Base-by-base conservation (phyloP, 495 filamentous ascomycete genomes). In the Lentithecium fluviatile region DNA sequence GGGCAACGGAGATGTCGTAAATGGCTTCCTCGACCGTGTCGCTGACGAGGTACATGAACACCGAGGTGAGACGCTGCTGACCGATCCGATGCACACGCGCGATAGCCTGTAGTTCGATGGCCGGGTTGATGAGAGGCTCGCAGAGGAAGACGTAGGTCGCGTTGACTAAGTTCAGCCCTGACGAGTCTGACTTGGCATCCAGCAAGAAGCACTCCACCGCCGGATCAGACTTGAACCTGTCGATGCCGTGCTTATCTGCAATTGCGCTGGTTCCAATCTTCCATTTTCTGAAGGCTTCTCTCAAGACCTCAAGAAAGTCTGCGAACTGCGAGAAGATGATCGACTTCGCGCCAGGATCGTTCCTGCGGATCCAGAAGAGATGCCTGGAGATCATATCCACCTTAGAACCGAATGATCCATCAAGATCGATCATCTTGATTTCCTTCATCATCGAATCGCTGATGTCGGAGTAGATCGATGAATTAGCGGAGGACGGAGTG, bases 141-240 rank as follows among this genome's bases (percentile, higher is more conserved):
- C 91, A 96, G 7, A 98, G 77, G 65, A 98, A 93, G 0, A 98
- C 91, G 70, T 98, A 89, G 11, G 85, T 96, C 4, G 93, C 94
- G 70, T 93, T 92, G 62, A 96, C 85, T 4, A 98, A 78, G 63
- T 92, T 98, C 25, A 98, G 75, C 0, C 93, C 93, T 0, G 88
- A 89, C 2, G 90, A 88, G 69, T 96, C 90, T 0, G 91, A 86
- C 58, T 89, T 87, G 1, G 91, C 91, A 68, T 96, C 90, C 43
- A 98, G 78, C 6, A 97, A 78, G 59, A 98, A 94, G 68, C 88
- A 91, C 68, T 96, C 90, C 7, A 88, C 77, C 21, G 76, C 77
- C 0, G 90, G 84, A 64, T 97, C 85, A 8, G 82, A 78, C 64
- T 85, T 86, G 78, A 97, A 97, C 0, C 73, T 80, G 29, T 83